Percentiles rank a stretch among this genome's conserved stretches.
These are phyloP conservation scores for Pleurotus eryngii DNA, from an alignment of 768 basidiomycete species.

Conservation along the genomic window DNA sequence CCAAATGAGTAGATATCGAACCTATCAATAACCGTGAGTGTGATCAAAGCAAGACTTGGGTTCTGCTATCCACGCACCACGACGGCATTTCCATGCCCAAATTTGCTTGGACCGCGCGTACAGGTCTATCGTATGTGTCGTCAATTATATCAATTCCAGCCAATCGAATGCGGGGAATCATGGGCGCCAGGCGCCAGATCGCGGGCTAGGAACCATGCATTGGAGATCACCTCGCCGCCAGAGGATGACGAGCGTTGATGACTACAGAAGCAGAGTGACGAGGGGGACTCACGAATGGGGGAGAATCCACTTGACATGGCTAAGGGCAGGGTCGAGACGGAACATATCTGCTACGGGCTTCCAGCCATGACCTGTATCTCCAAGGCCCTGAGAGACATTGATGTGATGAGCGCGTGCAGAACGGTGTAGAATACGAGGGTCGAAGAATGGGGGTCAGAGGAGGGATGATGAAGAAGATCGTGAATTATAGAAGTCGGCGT, in stretches of 20 bases:
- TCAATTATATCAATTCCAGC: slow-evolving; percentile 7
- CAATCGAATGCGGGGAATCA: not conserved
- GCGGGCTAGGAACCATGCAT: slow-evolving; percentile 9
- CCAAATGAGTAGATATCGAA: slow-evolving; percentile 75
- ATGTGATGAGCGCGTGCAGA: slow-evolving; percentile 61
- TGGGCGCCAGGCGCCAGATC: slow-evolving; percentile 9
- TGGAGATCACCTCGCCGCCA: not conserved
- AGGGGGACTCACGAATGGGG: slow-evolving; percentile 66
- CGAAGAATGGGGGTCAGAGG: slow-evolving; percentile 23
- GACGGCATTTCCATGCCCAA: slow-evolving; percentile 71
- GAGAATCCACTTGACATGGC: slow-evolving; percentile 87
- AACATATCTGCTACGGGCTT: slow-evolving; percentile 72
- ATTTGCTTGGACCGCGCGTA: slow-evolving; percentile 70
- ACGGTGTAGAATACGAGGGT: slow-evolving; percentile 46
- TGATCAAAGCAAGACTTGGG: slow-evolving; percentile 3
- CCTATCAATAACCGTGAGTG: slow-evolving; percentile 37
- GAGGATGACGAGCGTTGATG: not conserved
- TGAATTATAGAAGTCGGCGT: slow-evolving; percentile 6
- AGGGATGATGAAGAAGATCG: slow-evolving; percentile 15
- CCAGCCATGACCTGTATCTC: slow-evolving; percentile 76
- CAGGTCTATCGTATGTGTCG: slow-evolving; percentile 34
- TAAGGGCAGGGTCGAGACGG: slow-evolving; percentile 45
- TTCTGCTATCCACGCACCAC: slow-evolving; percentile 46
- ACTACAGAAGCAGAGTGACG: not conserved
- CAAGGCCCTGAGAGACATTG: slow-evolving; percentile 74